Evolutionary conservation across 2,329 filamentous ascomycete species (phyloP).

Genomic region (Fusarium sp.): DNA sequence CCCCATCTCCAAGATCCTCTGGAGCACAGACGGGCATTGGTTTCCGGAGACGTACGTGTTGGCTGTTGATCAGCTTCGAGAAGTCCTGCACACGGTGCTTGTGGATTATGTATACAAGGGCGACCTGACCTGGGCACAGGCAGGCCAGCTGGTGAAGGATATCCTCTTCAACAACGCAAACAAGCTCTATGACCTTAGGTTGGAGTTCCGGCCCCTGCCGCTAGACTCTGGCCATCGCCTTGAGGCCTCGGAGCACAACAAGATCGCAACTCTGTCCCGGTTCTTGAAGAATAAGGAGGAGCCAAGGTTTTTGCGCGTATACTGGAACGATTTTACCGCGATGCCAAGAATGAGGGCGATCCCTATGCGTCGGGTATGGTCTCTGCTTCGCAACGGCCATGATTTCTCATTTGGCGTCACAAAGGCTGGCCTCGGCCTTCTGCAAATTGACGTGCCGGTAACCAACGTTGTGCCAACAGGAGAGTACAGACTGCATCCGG

Average conservation of each 20-base stretch:
- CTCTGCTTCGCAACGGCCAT: slow-evolving; percentile 61
- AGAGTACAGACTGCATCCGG: slow-evolving; percentile 77
- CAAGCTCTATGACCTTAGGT: slow-evolving; percentile 76
- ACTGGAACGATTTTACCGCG: slow-evolving; percentile 86
- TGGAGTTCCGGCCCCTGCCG: slow-evolving; percentile 56
- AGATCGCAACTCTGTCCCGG: slow-evolving; percentile 29
- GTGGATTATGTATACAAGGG: slow-evolving; percentile 76
- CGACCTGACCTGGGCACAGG: slow-evolving; percentile 74
- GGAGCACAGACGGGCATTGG: slow-evolving; percentile 86
- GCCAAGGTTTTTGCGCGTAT: slow-evolving; percentile 79
- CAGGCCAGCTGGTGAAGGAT: slow-evolving; percentile 74
- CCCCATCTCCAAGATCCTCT: slow-evolving; percentile 82
- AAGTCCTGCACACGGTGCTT: slow-evolving; percentile 79
- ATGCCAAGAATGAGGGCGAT: slow-evolving; percentile 77
- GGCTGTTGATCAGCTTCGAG: slow-evolving; percentile 79
- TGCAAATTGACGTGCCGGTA: slow-evolving; percentile 76
- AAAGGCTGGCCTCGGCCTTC: slow-evolving; percentile 74
- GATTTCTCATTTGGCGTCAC: slow-evolving; percentile 72
- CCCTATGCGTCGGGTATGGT: slow-evolving; percentile 71
- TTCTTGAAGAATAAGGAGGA: slow-evolving; percentile 65
- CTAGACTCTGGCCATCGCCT: slow-evolving; percentile 12
- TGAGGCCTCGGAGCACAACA: slow-evolving; percentile 14
- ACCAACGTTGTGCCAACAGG: slow-evolving; percentile 71
- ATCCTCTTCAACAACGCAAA: slow-evolving; percentile 86
- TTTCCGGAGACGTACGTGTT: slow-evolving; percentile 85